phyloP scores from a whole-genome alignment of 805 yeast species.

The Ogataea parapolymorpha region DNA sequence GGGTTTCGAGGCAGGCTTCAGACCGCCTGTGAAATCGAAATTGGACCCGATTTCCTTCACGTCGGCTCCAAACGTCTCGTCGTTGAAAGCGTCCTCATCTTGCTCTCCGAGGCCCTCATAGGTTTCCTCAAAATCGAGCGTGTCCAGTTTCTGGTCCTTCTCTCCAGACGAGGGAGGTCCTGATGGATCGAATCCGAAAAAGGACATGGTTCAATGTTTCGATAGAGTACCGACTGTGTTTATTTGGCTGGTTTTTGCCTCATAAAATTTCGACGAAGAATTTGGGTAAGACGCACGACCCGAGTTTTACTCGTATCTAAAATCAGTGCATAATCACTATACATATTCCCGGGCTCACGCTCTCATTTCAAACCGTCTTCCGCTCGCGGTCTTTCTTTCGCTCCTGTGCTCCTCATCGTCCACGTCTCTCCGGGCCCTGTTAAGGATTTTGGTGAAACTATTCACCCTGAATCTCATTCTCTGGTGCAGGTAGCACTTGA shows the following conservation, averaged over 20 bases:
- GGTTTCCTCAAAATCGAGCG: constrained; percentile 78
- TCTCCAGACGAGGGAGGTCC: constrained; percentile 31
- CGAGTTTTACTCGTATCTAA: background rate
- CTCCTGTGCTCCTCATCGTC: constrained; percentile 57
- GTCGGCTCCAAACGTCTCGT: constrained; percentile 70
- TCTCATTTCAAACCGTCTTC: constrained; percentile 56
- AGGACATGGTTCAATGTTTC: constrained; percentile 45
- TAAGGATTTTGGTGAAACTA: constrained; percentile 90
- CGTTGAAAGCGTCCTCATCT: constrained; percentile 76
- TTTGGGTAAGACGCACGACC: constrained; percentile 2
- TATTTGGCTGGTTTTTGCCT: constrained; percentile 8
- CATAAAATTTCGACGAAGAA: constrained; percentile 10
- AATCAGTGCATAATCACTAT: background rate
- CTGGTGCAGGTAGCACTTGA: constrained; percentile 96
- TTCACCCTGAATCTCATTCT: constrained; percentile 96
- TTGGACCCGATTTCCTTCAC: constrained; percentile 48
- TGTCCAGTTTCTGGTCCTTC: constrained; percentile 28
- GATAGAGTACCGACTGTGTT: background rate
- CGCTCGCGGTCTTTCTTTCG: constrained; percentile 66
- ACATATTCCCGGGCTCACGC: constrained; percentile 4
- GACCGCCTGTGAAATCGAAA: constrained; percentile 56
- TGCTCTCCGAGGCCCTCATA: constrained; percentile 80
- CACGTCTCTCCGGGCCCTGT: constrained; percentile 94
- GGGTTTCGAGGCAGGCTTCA: constrained; percentile 14
- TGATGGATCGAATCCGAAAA: constrained; percentile 60